A percentile compares a stretch with the other conserved stretches of the same genome.
phyloP scores from a whole-genome alignment of 106 monocot species.

The Xerophyta viscosa region DNA sequence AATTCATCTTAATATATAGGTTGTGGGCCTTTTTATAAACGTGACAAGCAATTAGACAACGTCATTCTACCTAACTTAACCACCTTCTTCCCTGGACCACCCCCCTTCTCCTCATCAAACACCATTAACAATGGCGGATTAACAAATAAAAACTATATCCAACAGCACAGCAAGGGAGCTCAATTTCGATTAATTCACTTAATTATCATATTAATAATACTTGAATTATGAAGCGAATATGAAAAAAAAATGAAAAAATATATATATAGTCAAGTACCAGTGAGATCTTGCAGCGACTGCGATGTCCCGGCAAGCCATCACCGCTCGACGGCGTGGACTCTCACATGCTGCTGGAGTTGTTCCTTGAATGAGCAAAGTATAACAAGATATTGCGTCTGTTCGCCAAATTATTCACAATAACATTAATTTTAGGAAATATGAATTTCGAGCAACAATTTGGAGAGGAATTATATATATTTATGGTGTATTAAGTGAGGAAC shows the following conservation, averaged over 20 bases:
- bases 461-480: no score
- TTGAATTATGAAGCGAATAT: no score
- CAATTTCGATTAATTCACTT: no score
- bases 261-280: slow-evolving; percentile 27
- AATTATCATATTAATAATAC: no score
- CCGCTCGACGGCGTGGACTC: slow-evolving; percentile 96
- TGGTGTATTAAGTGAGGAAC: not conserved
- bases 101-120: not conserved
- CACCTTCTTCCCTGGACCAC: not conserved
- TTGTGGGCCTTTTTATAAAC: not conserved
- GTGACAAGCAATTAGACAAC: slow-evolving; percentile 1
- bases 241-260: not conserved
- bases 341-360: slow-evolving; percentile 91
- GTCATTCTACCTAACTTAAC: slow-evolving; percentile 10
- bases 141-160: no score
- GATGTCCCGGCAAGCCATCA: slow-evolving; percentile 90
- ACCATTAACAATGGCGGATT: no score
- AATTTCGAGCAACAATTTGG: no score
- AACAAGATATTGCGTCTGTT: slow-evolving; percentile 75
- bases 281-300: slow-evolving; percentile 85
- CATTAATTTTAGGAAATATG: no score
- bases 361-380: slow-evolving; percentile 84
- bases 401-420: no score
- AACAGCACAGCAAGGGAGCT: no score
- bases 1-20: no score